phyloP scores from a whole-genome alignment of 257 asterid species.

The Avicennia marina region DNA sequence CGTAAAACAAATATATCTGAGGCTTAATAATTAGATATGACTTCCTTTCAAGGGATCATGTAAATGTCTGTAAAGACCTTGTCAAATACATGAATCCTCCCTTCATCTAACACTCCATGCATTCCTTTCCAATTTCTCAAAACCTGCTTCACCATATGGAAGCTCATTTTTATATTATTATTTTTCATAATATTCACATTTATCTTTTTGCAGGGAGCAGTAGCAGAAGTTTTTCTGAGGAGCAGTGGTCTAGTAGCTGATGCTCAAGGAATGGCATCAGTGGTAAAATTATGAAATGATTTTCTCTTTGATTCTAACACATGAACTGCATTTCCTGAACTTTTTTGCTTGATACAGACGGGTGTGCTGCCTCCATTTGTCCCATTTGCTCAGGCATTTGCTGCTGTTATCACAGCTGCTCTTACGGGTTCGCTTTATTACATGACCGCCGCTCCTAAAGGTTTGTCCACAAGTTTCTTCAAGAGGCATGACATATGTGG shows the following conservation, averaged over 20 bases:
- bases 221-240: constrained; percentile 69
- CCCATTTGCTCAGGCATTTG: constrained; percentile 95
- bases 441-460: constrained; percentile 90
- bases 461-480: constrained; percentile 23
- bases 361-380: constrained; percentile 93
- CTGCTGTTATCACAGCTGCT: constrained; percentile 91
- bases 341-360: constrained; percentile 35
- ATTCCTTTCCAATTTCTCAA: too few relatives aligned
- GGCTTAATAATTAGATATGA: too few relatives aligned
- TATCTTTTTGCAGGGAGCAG: constrained; percentile 60
- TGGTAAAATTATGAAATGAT: constrained; percentile 39
- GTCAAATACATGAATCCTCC: too few relatives aligned
- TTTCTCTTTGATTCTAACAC: background rate
- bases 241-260: constrained; percentile 60
- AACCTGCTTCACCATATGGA: too few relatives aligned
- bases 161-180: background rate
- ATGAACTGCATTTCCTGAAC: background rate
- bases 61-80: too few relatives aligned
- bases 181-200: background rate
- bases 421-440: constrained; percentile 85
- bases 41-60: too few relatives aligned
- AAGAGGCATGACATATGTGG: background rate
- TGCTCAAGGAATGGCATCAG: constrained; percentile 83
- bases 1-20: too few relatives aligned
- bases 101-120: too few relatives aligned